Evolutionary conservation across 495 filamentous ascomycete genomes (phyloP).

Genomic region (Penicillium paradoxum): DNA sequence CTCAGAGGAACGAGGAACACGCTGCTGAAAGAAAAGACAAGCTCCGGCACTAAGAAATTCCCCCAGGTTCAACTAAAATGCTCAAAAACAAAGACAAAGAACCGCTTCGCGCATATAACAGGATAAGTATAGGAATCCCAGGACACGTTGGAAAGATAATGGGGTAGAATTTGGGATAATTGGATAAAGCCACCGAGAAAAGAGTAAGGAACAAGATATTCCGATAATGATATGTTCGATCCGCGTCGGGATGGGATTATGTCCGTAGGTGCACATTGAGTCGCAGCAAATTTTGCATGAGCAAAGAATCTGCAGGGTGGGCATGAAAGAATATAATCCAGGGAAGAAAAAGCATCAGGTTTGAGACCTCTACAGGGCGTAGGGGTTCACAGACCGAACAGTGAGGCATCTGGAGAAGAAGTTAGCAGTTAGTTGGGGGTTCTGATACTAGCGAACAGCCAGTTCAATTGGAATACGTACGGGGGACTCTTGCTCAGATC

Average conservation of each 20-base stretch:
- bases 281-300: constrained; percentile 8
- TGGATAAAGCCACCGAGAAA: constrained; percentile 1
- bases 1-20: constrained; percentile 1
- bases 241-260: constrained; percentile 21
- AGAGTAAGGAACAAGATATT: constrained; percentile 4
- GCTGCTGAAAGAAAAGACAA: constrained; percentile 1
- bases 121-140: constrained; percentile 24
- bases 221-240: constrained; percentile 30
- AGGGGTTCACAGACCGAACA: constrained; percentile 95
- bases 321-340: constrained; percentile 29
- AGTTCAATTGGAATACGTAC: constrained; percentile 53
- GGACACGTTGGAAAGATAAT: constrained; percentile 14
- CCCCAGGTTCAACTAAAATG: constrained; percentile 16
- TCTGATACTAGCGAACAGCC: not conserved
- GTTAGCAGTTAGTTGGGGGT: constrained; percentile 30
- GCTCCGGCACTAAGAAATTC: constrained; percentile 12
- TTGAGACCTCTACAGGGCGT: constrained; percentile 60
- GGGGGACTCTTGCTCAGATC: constrained; percentile 98
- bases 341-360: constrained; percentile 14
- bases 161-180: constrained; percentile 1
- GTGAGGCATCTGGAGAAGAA: constrained; percentile 71
- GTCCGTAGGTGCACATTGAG: constrained; percentile 18
- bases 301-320: constrained; percentile 25
- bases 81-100: constrained; percentile 15
- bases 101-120: constrained; percentile 26